These are phyloP conservation scores for Citrullus amarus DNA, from an alignment of 306 rosid species.

Conservation along the genomic window DNA sequence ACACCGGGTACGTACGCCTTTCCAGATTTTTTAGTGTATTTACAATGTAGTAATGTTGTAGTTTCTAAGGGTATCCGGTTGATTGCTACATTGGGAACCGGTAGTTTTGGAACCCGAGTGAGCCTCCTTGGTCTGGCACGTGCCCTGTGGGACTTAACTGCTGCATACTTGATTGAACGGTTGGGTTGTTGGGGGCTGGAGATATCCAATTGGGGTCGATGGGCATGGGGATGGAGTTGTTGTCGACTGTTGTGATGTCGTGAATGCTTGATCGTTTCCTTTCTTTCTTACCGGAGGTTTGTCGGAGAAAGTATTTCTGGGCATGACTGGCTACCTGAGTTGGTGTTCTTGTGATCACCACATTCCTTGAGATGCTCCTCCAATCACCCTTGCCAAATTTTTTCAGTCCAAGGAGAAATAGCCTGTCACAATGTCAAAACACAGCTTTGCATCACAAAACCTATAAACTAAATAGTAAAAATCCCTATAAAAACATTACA, in stretches of 20 bases:
- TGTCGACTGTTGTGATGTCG: conserved; percentile 68
- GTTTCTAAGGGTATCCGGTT: not conserved
- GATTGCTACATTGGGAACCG: conserved; percentile 18
- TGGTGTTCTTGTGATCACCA: conserved; percentile 77
- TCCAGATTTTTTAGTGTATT: not conserved
- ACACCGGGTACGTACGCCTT: not conserved
- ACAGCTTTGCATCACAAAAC: not conserved
- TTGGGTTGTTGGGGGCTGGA: conserved; percentile 16
- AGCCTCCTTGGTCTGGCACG: conserved; percentile 14
- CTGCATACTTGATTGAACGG: conserved; percentile 18
- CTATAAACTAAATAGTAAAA: not conserved
- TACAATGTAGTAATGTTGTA: not conserved
- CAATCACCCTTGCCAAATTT: conserved; percentile 89
- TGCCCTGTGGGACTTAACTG: conserved; percentile 10
- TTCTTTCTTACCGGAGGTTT: conserved; percentile 56
- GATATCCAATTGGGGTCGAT: conserved; percentile 49
- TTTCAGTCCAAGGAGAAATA: conserved; percentile 54
- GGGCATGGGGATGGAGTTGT: conserved; percentile 19
- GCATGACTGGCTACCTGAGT: conserved; percentile 98
- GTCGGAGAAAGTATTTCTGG: conserved; percentile 82
- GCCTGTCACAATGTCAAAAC: conserved; percentile 22
- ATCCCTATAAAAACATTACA: not conserved
- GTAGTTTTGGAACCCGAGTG: conserved; percentile 17
- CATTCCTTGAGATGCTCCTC: conserved; percentile 91
- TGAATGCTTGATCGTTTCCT: conserved; percentile 90